Conservation (phyloP, 1,284 basidiomycete species). For the Rhizoctonia solani region DNA sequence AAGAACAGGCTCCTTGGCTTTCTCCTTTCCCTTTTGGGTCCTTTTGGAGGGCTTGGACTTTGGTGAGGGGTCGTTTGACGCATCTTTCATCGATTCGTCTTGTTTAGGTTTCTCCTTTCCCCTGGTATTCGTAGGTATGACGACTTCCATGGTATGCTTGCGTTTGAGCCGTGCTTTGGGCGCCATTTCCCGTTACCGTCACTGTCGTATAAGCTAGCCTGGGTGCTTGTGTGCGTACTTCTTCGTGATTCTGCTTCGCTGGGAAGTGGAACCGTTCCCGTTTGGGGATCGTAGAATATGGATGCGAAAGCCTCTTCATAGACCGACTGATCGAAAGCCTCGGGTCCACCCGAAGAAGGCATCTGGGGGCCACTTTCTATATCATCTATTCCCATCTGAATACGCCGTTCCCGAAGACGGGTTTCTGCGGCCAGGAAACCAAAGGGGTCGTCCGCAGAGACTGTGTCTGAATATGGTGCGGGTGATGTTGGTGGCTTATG, state of each 20-base stretch:
- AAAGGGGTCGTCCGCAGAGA: slow-evolving; percentile 21
- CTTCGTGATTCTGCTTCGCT: not conserved
- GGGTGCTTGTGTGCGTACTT: not conserved
- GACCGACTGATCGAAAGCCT: not conserved
- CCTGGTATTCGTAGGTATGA: slow-evolving; percentile 13
- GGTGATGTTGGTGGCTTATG: slow-evolving; percentile 24
- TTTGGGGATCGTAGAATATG: slow-evolving; percentile 2
- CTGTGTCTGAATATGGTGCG: slow-evolving; percentile 16
- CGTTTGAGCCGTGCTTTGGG: not conserved
- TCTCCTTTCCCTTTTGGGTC: not conserved
- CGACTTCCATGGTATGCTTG: slow-evolving; percentile 25
- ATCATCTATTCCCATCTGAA: not conserved
- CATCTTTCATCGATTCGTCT: not conserved
- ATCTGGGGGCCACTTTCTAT: not conserved
- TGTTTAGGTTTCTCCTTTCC: slow-evolving; percentile 5
- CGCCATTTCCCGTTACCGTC: not conserved
- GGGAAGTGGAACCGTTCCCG: not conserved
- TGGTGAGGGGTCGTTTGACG: not conserved
- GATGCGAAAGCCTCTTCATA: slow-evolving; percentile 29
- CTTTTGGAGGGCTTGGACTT: not conserved
- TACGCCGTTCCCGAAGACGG: slow-evolving; percentile 10
- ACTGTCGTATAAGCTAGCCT: slow-evolving; percentile 6
- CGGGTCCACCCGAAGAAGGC: slow-evolving; percentile 15
- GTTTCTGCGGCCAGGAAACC: slow-evolving; percentile 21
- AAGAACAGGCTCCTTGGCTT: not conserved